A percentile compares a stretch with the other conserved stretches of the same genome.
These are phyloP conservation scores for Breviolum minutum DNA, from an alignment of 73 alveolate genomes.

Conservation along the genomic window DNA sequence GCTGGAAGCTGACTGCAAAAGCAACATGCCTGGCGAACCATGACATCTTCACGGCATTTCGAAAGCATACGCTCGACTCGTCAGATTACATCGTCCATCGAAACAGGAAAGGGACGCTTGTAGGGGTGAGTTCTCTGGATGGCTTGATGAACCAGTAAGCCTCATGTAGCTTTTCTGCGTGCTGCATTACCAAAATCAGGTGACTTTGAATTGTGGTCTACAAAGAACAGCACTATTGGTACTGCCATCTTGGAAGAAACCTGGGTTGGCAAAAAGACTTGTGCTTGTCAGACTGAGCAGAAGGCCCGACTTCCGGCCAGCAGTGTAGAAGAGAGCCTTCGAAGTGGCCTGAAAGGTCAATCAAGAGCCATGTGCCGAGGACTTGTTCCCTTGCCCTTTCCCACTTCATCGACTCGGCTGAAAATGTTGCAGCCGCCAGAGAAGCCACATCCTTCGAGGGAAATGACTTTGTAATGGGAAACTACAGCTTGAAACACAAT, in stretches of 20 bases:
- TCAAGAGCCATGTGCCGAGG: too few species aligned
- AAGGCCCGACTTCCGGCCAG: constrained; percentile 22
- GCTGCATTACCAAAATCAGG: background rate
- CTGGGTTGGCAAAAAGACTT: too few species aligned
- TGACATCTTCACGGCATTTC: too few species aligned
- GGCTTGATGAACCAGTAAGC: constrained; percentile 72
- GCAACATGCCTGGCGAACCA: constrained; percentile 19
- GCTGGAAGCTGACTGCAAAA: constrained; percentile 67
- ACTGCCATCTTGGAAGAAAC: too few species aligned
- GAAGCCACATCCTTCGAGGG: constrained; percentile 35
- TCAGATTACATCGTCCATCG: too few species aligned
- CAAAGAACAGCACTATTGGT: background rate
- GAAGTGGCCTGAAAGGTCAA: background rate
- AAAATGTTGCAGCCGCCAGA: constrained; percentile 9
- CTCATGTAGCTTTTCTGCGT: background rate
- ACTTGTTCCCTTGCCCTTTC: background rate
- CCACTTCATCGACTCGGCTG: constrained; percentile 19
- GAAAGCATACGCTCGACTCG: too few species aligned
- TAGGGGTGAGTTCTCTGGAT: background rate
- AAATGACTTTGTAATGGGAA: too few species aligned
- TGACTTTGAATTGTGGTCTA: background rate
- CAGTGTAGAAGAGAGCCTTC: background rate
- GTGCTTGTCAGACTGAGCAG: background rate
- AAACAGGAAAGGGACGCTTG: too few species aligned
- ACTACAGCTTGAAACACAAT: too few species aligned